Base-by-base conservation (phyloP, 495 filamentous ascomycete species). In the Daldinia vernicosa region DNA sequence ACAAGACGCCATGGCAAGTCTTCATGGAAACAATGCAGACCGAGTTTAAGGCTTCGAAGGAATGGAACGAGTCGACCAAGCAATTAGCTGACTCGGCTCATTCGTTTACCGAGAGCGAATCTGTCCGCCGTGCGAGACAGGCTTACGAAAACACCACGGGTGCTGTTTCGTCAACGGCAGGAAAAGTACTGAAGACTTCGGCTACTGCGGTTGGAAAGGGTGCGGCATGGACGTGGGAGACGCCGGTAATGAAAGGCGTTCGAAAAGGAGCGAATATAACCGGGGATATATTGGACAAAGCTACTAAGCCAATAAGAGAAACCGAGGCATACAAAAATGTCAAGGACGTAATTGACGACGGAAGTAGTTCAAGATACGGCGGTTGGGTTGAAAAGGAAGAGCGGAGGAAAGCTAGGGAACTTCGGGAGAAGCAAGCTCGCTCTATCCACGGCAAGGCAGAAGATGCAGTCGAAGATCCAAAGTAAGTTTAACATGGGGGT, bases 21-120 rank as follows among this genome's bases (percentile, higher is more conserved):
- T 99, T 99, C 84, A 92, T 93, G 66, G 95, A 99, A 73, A 99
- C 95, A 60, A 88, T 99, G 78, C 88, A 92, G 75, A 84, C 85
- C 56, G 95, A 98, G 77, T 95, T 99, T 81, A 94, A 97, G 77
- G 92, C 94, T 28, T 98, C 95, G 17, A 97, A 98, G 78, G 95
- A 99, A 80, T 99, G 96, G 95, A 95, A 98, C 74, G 95, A 99
- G 73, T 97, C 93, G 47, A 99, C 94, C 17, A 98, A 98, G 78
- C 93, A 94, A 58, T 86, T 99, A 11, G 93, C 93, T 12, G 91
- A 91, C 39, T 92, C 90, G 0, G 94, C 93, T 26, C 90, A 97
- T 71, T 87, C 97, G 67, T 93, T 99, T 76, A 91, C 89, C n/a
- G 95, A 98, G 78, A 98, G 91, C 75, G 93, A 97, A 77, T 91